Evolutionary conservation across 768 basidiomycete species (phyloP).

Genomic region (Suillus americanus): DNA sequence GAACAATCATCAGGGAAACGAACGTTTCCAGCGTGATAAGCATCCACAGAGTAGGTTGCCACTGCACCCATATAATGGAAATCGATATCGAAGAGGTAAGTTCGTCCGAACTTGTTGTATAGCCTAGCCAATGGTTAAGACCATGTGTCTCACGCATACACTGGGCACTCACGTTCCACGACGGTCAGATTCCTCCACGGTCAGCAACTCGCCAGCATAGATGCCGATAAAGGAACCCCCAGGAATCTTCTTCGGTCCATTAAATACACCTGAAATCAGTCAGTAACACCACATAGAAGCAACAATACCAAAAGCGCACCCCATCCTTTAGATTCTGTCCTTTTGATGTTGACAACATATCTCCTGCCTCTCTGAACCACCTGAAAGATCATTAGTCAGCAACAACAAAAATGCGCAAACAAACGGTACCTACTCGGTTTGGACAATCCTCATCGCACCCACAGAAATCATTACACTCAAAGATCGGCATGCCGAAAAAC

Average conservation of each 20-base stretch:
- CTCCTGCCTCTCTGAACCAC: constrained; percentile 83
- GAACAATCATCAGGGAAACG: constrained; percentile 27
- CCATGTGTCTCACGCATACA: neutral
- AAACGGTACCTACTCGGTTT: constrained; percentile 62
- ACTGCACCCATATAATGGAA: constrained; percentile 60
- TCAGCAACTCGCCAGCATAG: constrained; percentile 83
- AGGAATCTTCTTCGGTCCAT: constrained; percentile 60
- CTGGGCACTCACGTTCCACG: constrained; percentile 60
- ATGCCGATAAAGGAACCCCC: constrained; percentile 75
- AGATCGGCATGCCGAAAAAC: constrained; percentile 57
- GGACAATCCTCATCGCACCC: constrained; percentile 77
- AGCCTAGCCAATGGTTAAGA: constrained; percentile 39
- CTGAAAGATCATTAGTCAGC: constrained; percentile 35
- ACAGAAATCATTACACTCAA: constrained; percentile 86
- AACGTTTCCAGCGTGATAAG: constrained; percentile 86
- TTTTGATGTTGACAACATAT: constrained; percentile 58
- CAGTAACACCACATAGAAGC: neutral
- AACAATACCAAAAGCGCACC: constrained; percentile 43
- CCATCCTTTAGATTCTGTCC: constrained; percentile 83
- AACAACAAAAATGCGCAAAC: neutral
- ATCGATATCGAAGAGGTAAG: constrained; percentile 83
- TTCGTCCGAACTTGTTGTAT: constrained; percentile 74
- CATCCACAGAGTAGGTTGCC: constrained; percentile 67
- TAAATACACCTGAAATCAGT: constrained; percentile 62
- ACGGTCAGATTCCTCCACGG: constrained; percentile 60